A percentile compares a stretch with the other conserved stretches of the same genome.
phyloP scores from a whole-genome alignment of 331 rosid species.

The Phaseolus coccineus region DNA sequence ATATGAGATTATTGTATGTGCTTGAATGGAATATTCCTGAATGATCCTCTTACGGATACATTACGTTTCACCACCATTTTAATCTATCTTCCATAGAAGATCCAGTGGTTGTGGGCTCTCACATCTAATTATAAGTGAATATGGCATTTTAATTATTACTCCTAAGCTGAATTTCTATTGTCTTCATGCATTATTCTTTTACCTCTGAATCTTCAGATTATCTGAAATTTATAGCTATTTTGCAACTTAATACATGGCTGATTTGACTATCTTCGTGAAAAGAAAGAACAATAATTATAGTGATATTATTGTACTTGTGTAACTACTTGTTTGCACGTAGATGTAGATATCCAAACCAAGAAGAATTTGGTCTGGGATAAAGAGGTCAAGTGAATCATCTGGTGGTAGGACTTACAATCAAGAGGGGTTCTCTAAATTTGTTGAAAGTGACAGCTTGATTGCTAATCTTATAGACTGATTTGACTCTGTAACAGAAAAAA shows the following conservation, averaged over 20 bases:
- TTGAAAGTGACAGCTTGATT: conserved; percentile 66
- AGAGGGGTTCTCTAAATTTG: conserved; percentile 80
- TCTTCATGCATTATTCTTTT: conserved; percentile 21
- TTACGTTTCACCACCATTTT: background rate
- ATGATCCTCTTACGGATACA: background rate
- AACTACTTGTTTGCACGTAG: conserved; percentile 49
- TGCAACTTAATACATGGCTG: conserved; percentile 20
- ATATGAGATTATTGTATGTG: background rate
- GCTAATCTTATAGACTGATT: conserved; percentile 75
- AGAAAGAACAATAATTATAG: background rate
- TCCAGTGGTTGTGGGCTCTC: conserved; percentile 10
- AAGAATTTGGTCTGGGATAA: conserved; percentile 91
- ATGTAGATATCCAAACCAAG: conserved; percentile 78
- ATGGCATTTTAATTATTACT: background rate
- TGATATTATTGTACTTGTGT: conserved; percentile 34
- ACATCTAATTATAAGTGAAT: conserved; percentile 24
- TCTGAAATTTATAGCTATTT: conserved; percentile 8
- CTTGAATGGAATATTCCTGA: background rate
- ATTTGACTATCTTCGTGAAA: conserved; percentile 16
- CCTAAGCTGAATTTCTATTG: background rate
- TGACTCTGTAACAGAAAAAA: conserved; percentile 59
- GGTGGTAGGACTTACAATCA: conserved; percentile 71
- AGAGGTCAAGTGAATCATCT: conserved; percentile 82
- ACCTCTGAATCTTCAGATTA: conserved; percentile 30
- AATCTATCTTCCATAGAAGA: background rate